phyloP scores from a whole-genome alignment of 2,329 filamentous ascomycete genomes.

The Waltergamsia citrina region DNA sequence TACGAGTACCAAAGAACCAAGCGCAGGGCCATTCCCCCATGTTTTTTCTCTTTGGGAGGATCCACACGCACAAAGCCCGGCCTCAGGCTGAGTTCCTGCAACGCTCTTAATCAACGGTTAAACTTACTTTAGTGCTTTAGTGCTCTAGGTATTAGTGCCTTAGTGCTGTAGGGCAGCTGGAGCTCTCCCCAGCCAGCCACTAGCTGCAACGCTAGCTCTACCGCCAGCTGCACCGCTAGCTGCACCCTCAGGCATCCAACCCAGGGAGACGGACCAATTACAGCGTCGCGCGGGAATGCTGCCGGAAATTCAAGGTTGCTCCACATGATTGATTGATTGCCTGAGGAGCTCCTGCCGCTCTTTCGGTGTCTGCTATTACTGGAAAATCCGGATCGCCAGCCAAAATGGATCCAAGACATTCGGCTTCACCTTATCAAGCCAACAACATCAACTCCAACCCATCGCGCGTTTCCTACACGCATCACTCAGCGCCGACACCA shows the following conservation, averaged over 20 bases:
- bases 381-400: conserved; percentile 2
- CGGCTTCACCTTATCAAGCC: conserved; percentile 3
- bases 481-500: neutral
- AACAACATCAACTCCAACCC: neutral
- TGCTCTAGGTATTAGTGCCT: too few species aligned
- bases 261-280: too few species aligned
- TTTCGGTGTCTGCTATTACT: neutral
- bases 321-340: neutral
- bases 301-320: conserved; percentile 3
- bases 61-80: too few species aligned
- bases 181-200: too few species aligned
- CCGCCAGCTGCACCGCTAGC: neutral
- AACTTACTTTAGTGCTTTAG: too few species aligned
- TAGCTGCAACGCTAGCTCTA: too few species aligned
- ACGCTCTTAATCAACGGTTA: too few species aligned
- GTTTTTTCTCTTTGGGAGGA: too few species aligned
- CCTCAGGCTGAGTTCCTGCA: too few species aligned
- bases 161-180: too few species aligned
- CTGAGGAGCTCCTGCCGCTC: neutral
- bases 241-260: neutral
- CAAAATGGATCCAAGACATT: conserved; percentile 7
- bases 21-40: too few species aligned
- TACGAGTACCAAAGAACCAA: too few species aligned
- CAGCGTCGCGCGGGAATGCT: neutral
- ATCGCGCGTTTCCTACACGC: conserved; percentile 1